Percentiles rank a stretch among this genome's conserved stretches.
phyloP scores from a whole-genome alignment of 2,329 filamentous ascomycete genomes.

The Ceratocystis variospora region DNA sequence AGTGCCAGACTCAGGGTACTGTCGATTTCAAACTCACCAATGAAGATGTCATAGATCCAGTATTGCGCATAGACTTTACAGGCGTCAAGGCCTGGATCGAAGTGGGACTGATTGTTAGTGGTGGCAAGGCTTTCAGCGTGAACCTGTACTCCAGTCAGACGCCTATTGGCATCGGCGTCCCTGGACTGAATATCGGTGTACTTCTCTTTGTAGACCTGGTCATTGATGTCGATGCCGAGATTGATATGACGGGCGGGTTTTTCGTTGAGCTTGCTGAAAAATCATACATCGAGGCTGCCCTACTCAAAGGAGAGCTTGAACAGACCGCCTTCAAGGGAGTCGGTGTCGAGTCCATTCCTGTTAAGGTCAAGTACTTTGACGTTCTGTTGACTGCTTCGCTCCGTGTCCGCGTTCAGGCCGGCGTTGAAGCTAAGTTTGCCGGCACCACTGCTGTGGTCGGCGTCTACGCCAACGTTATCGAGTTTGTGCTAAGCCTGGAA shows the following conservation, averaged over 20 bases:
- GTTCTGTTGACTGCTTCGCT: slow-evolving; percentile 37
- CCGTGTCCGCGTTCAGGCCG: slow-evolving; percentile 36
- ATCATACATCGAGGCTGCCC: slow-evolving; percentile 30
- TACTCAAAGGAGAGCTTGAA: slow-evolving; percentile 33
- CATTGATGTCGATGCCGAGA: slow-evolving; percentile 32
- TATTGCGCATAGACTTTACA: slow-evolving; percentile 34
- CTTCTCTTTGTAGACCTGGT: slow-evolving; percentile 40
- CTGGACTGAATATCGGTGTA: slow-evolving; percentile 33
- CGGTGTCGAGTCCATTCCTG: slow-evolving; percentile 34
- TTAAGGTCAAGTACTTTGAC: slow-evolving; percentile 34
- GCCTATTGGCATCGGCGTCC: slow-evolving; percentile 31
- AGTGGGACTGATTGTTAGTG: slow-evolving; percentile 33
- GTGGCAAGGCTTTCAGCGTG: slow-evolving; percentile 36
- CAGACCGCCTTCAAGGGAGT: slow-evolving; percentile 33
- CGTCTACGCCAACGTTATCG: slow-evolving; percentile 40
- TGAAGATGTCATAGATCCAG: slow-evolving; percentile 29
- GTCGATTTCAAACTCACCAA: slow-evolving; percentile 33
- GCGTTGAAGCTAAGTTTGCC: slow-evolving; percentile 28
- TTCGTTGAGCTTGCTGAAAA: slow-evolving; percentile 37
- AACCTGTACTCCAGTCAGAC: slow-evolving; percentile 36
- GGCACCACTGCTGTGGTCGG: slow-evolving; percentile 32
- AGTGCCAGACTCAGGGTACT: slow-evolving; percentile 38
- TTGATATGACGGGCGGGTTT: slow-evolving; percentile 39
- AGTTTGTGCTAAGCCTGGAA: slow-evolving; percentile 35
- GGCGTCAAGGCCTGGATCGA: slow-evolving; percentile 40